A percentile compares a stretch with the other conserved stretches of the same genome.
Conservation (phyloP, 2,329 filamentous ascomycete genomes). For the Paradendryphiella salina region DNA sequence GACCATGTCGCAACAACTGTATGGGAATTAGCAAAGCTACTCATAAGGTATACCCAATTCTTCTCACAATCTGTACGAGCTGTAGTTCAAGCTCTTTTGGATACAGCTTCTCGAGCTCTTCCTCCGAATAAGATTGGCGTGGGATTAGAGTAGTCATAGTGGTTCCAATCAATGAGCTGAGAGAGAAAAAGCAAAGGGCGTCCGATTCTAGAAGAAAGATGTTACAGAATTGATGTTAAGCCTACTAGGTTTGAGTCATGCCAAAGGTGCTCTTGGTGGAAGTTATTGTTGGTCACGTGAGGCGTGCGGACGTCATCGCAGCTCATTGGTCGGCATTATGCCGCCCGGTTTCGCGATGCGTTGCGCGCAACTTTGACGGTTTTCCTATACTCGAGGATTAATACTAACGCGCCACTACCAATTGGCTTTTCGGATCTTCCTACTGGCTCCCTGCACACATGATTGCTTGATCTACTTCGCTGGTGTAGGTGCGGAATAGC, state of each 20-base stretch:
- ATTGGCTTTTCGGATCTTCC: neutral
- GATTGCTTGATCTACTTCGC: neutral
- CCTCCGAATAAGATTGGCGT: slow-evolving; percentile 73
- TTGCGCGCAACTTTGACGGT: slow-evolving; percentile 1
- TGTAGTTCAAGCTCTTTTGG: slow-evolving; percentile 78
- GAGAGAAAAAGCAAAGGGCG: neutral
- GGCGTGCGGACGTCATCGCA: slow-evolving; percentile 19
- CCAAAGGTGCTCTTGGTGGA: neutral
- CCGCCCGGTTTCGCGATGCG: slow-evolving; percentile 6
- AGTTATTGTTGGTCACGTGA: slow-evolving; percentile 24
- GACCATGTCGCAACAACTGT: slow-evolving; percentile 49
- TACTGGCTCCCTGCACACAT: neutral
- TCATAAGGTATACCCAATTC: neutral
- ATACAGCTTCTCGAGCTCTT: slow-evolving; percentile 81
- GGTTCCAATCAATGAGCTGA: neutral
- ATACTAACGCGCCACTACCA: neutral
- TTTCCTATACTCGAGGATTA: neutral
- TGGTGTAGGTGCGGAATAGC: neutral
- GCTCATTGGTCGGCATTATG: slow-evolving; percentile 15
- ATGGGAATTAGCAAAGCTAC: slow-evolving; percentile 8
- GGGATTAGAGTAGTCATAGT: slow-evolving; percentile 78
- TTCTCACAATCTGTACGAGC: slow-evolving; percentile 77
- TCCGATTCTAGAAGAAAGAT: neutral
- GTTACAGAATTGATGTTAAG: neutral
- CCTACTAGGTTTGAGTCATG: neutral